Evolutionary conservation across 768 basidiomycete species (phyloP), one percentile per base, ranked within the genome.

Genomic region (Pisolithus tinctorius): DNA sequence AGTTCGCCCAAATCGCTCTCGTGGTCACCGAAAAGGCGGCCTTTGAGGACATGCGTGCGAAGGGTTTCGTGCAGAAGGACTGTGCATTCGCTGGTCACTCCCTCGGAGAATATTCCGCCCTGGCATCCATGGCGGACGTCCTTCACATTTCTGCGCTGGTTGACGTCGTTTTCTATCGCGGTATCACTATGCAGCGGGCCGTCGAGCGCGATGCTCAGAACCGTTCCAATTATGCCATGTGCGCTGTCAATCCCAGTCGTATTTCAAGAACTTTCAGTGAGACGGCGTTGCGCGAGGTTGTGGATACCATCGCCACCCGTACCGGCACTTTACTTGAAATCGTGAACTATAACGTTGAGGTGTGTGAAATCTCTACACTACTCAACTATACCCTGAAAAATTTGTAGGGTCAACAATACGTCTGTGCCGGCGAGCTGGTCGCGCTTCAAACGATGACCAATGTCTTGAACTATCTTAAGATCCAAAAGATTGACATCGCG

Each of bases 101-200:
- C 6, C 80, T 99, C 25, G 96, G 96, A 61, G 96, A 99, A 71
- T 99, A 98, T 68, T 97, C 96, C 39, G 95, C 96, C 2, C 79
- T 99, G 4, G 96, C 96, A 1, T 95, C 95, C 8, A 96, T 99
- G 59, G 95, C 95, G 25, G 94, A 95, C 67, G 91, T 97, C 48
- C 82, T 98, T 34, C 89, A 92, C 44, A 92, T 98, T 60, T 92
- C 95, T 17, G 83, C 92, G 2, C 83, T 98, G 45, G 92, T 94
- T 62, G 96, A 99, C 59, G 91, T 99, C 62, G 95, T 99, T 26
- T 99, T 99, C 79, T 99, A 97, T 70, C 92, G 96, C 67, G 96
- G 96, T 60, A 94, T 99, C 64, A 99, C 96, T 34, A 99, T 98
- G 96, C 96, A 98, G 64, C 92, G 96, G 23, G 96, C 96, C 26